Evolutionary conservation across 495 filamentous ascomycete species (phyloP).

Genomic region (Xylaria castorea): DNA sequence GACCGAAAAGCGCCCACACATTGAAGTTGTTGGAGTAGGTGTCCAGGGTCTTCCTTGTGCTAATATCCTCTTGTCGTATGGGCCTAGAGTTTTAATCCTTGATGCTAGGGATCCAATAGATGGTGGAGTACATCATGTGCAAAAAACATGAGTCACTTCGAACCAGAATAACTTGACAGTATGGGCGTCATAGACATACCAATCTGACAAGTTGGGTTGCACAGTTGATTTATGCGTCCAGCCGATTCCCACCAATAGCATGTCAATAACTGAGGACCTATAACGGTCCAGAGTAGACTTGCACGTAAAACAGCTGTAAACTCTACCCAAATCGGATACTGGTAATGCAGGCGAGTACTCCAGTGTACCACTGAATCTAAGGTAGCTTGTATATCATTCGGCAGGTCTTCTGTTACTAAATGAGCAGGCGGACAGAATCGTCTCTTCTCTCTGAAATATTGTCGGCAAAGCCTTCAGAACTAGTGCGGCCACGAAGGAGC

Average conservation of each 20-base stretch:
- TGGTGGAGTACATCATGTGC: neutral
- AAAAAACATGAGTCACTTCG: neutral
- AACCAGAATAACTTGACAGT: neutral
- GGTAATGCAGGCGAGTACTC: neutral
- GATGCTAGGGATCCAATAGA: neutral
- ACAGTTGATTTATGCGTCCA: neutral
- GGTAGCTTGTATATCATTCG: neutral
- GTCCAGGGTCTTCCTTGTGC: slow-evolving; percentile 15
- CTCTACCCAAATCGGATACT: neutral
- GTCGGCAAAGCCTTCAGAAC: neutral
- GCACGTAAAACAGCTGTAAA: neutral
- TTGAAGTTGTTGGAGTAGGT: slow-evolving; percentile 10
- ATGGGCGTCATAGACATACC: neutral
- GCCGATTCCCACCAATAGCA: neutral
- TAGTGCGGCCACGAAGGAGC: neutral
- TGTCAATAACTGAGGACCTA: neutral
- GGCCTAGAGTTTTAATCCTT: no score
- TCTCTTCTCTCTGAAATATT: no score
- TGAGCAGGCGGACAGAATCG: neutral
- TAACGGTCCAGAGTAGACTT: no score
- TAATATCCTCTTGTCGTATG: neutral
- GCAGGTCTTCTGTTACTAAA: neutral
- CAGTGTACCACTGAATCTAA: neutral
- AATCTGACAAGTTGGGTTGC: neutral
- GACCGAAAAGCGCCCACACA: neutral